These are phyloP conservation scores for Mycosarcoma maydis DNA, from an alignment of 1,284 basidiomycete species.

Conservation along the genomic window DNA sequence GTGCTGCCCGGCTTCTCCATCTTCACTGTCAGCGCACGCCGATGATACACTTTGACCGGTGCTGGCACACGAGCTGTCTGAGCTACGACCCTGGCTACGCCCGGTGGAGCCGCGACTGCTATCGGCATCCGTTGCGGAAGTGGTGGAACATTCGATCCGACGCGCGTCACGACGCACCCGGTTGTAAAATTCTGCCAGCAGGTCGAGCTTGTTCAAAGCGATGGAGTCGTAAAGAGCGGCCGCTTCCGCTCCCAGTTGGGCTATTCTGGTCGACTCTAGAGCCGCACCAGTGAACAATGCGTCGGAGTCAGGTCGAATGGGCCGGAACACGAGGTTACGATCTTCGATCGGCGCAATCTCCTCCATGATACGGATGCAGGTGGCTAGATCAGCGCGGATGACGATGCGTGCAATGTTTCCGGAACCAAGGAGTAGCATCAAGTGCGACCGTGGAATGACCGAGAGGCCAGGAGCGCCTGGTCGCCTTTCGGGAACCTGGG, in stretches of 20 bases:
- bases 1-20: not conserved
- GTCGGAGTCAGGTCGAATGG: slow-evolving; percentile 9
- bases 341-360: slow-evolving; percentile 37
- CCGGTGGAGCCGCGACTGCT: slow-evolving; percentile 28
- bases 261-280: not conserved
- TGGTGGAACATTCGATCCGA: not conserved
- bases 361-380: slow-evolving; percentile 39
- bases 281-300: slow-evolving; percentile 3
- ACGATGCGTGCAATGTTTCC: slow-evolving; percentile 30
- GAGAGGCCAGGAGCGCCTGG: slow-evolving; percentile 26
- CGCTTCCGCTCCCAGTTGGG: not conserved
- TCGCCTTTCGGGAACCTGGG: slow-evolving; percentile 9
- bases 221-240: slow-evolving; percentile 8
- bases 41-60: slow-evolving; percentile 2
- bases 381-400: slow-evolving; percentile 24
- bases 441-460: slow-evolving; percentile 33
- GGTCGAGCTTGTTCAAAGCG: slow-evolving; percentile 10
- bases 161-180: slow-evolving; percentile 7
- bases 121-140: slow-evolving; percentile 14
- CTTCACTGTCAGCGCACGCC: slow-evolving; percentile 6
- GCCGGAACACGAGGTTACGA: slow-evolving; percentile 40
- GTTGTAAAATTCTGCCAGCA: slow-evolving; percentile 25
- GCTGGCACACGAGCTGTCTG: slow-evolving; percentile 7
- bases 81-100: slow-evolving; percentile 11
- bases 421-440: slow-evolving; percentile 35